Evolutionary conservation across 768 basidiomycete genomes (phyloP).

Genomic region (Pulveroboletus sp.): DNA sequence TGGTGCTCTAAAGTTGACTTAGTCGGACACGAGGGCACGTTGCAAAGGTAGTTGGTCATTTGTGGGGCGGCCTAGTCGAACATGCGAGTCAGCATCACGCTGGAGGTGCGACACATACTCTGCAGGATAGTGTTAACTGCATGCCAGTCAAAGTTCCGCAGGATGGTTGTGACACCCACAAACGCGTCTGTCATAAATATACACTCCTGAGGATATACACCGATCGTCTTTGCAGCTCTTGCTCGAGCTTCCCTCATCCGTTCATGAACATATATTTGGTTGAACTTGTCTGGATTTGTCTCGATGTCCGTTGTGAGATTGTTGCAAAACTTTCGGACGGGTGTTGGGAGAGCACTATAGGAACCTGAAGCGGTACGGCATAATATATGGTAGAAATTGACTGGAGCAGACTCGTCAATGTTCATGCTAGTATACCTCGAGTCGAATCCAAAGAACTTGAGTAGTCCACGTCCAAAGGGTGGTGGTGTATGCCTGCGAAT

Average conservation of each 20-base stretch:
- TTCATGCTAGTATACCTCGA: background rate
- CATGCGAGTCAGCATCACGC: no score
- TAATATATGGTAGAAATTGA: no score
- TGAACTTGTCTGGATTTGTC: no score
- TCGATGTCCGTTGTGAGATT: no score
- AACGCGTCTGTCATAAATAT: conserved; percentile 30
- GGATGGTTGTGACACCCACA: conserved; percentile 47
- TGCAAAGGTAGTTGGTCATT: no score
- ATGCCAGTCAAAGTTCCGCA: conserved; percentile 61
- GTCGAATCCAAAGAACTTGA: background rate
- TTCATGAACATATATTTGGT: no score
- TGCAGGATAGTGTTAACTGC: conserved; percentile 42
- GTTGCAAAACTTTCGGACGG: conserved; percentile 13
- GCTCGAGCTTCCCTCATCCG: no score
- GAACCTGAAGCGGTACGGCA: conserved; percentile 21
- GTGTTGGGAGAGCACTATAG: conserved; percentile 45
- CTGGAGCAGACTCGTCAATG: background rate
- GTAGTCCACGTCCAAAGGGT: no score
- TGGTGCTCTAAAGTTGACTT: no score
- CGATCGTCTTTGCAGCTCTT: conserved; percentile 33
- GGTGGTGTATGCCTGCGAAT: no score
- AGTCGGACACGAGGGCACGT: no score
- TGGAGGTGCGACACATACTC: background rate
- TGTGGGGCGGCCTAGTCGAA: no score
- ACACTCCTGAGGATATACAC: conserved; percentile 46